phyloP scores from a whole-genome alignment of 306 rosid genomes.

The Echinosophora koreensis region DNA sequence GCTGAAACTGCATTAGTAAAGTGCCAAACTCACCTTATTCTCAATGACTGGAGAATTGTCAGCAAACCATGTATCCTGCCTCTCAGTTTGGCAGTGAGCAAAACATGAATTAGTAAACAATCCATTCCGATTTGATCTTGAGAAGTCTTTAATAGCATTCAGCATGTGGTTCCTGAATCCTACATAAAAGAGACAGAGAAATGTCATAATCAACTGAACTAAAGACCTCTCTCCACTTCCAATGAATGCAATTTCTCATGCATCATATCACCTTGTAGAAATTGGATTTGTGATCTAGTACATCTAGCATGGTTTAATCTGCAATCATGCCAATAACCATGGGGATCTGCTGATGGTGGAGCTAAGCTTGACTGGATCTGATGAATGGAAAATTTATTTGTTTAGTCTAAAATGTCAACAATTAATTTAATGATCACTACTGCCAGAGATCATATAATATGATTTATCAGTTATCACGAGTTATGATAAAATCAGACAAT shows the following conservation, averaged over 20 bases:
- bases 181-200: constrained; percentile 45
- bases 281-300: constrained; percentile 68
- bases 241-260: constrained; percentile 4
- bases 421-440: constrained; percentile 9
- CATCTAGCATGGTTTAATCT: constrained; percentile 86
- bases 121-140: constrained; percentile 70
- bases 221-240: background rate
- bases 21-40: constrained; percentile 69
- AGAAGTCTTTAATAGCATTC: constrained; percentile 60
- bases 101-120: constrained; percentile 87
- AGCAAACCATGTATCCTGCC: constrained; percentile 96
- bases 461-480: constrained; percentile 7
- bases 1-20: background rate
- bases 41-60: constrained; percentile 73
- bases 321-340: constrained; percentile 86
- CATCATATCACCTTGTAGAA: constrained; percentile 71
- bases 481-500: constrained; percentile 14
- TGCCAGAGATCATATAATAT: background rate
- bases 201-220: background rate
- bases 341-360: constrained; percentile 92
- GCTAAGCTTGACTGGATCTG: constrained; percentile 94
- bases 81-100: constrained; percentile 95
- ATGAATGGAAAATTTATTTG: constrained; percentile 30
- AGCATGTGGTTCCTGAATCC: constrained; percentile 92
- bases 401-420: constrained; percentile 13